Evolutionary conservation across 371 early-diverging fungal genomes (phyloP), one percentile per base, ranked within the genome.

Genomic region (Mucor irregularis): DNA sequence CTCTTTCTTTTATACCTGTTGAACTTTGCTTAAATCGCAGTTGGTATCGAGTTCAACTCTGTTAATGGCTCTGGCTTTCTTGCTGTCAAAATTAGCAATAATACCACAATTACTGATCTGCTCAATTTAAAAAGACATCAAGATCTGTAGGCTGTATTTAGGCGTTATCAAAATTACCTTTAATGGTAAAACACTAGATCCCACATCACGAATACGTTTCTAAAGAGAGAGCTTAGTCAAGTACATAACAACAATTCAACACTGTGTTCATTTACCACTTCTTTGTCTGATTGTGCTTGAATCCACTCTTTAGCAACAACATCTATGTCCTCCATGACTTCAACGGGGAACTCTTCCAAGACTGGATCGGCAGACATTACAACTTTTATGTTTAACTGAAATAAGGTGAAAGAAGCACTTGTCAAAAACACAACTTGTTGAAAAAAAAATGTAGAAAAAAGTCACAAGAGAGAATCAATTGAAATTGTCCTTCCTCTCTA

Each of bases 91-190:
- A 39, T 84, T 76, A 9, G 80, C 73, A 13, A 84, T 71, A n/a
- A 86, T 64, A 14, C 86, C 86, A 65, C 78, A 86, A 60, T 86
- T 86, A 44, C 73, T 76, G 29, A 79, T 68, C 70, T 71, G 60
- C 30, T 14, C 0, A 5, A 10, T 31, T n/a, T 16, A 24, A 1
- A 11, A 16, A 37, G 34, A 6, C 8, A 13, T 31, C 19, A n/a
- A 25, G 26, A 24, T 14, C 38, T 10, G 7, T 56, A 30, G 44
- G 11, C 48, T 8, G 29, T 35, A 45, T 25, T 39, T 39, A 21
- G n/a, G 16, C 21, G 19, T n/a, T n/a, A n/a, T n/a, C n/a, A n/a
- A 19, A 50, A 26, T 35, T 64, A 71, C 80, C 47, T 69, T 64
- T 29, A 81, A 52, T 9, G 81, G 72, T 16, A 72, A 58, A 7